Evolutionary conservation across 176 grass and related monocot species (phyloP).

Genomic region (Paspalum notatum): DNA sequence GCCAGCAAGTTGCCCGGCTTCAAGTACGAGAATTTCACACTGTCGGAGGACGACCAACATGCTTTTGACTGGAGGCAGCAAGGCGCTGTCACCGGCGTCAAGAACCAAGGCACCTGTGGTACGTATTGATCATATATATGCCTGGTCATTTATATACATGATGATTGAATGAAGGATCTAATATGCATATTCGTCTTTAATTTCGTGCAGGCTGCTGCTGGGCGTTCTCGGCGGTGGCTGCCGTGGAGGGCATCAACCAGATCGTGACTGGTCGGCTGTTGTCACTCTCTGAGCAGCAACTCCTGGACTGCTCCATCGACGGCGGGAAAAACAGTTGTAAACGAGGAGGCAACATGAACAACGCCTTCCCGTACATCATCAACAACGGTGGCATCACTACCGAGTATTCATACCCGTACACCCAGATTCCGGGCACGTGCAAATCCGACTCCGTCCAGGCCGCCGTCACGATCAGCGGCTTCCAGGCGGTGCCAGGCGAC

Average conservation of each 20-base stretch:
- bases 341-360: background rate
- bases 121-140: background rate
- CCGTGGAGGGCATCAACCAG: constrained; percentile 16
- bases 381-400: background rate
- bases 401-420: constrained; percentile 5
- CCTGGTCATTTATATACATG: background rate
- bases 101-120: constrained; percentile 25
- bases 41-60: background rate
- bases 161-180: background rate
- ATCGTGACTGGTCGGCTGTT: background rate
- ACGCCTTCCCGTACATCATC: background rate
- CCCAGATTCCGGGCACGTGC: background rate
- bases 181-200: background rate
- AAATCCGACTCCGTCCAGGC: background rate
- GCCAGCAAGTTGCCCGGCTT: background rate
- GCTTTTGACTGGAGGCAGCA: constrained; percentile 7
- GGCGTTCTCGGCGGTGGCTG: background rate
- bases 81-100: constrained; percentile 25
- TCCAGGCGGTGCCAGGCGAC: background rate
- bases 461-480: background rate
- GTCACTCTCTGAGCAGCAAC: constrained; percentile 18
- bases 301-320: background rate
- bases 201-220: constrained; percentile 6
- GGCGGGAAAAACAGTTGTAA: constrained; percentile 6
- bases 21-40: background rate